These are phyloP conservation scores for Zygosaccharomyces kombuchaensis DNA, from an alignment of 805 yeast genomes.

Conservation along the genomic window DNA sequence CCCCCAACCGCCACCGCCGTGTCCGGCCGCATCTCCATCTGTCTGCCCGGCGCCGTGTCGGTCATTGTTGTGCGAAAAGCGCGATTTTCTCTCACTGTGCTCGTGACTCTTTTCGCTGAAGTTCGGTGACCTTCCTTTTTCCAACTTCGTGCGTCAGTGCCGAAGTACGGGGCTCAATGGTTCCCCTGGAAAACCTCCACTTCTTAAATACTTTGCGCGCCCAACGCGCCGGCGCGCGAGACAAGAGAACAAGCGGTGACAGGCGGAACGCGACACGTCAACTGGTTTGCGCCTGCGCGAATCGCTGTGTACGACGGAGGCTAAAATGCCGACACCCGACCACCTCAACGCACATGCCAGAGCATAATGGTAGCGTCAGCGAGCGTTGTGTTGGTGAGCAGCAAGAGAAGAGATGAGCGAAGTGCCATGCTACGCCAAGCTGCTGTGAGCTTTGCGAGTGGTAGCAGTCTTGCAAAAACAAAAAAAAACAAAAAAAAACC, in stretches of 20 bases:
- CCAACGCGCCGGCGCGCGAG: constrained; percentile 2
- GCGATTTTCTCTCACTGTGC: constrained; percentile 3
- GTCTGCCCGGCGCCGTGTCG: constrained; percentile 16
- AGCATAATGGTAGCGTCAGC: background rate
- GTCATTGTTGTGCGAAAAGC: constrained; percentile 6
- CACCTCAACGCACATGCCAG: constrained; percentile 2
- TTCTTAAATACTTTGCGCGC: constrained; percentile 7
- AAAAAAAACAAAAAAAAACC: too few relatives aligned
- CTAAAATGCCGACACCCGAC: background rate
- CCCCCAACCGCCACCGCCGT: constrained; percentile 13
- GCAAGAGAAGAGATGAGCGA: background rate
- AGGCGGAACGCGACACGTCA: constrained; percentile 7
- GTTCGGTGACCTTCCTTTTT: constrained; percentile 8
- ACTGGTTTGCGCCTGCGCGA: constrained; percentile 4
- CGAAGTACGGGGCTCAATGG: constrained; percentile 3
- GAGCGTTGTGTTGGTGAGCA: background rate
- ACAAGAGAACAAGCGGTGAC: background rate
- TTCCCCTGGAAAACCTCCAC: constrained; percentile 8
- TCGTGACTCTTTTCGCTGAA: constrained; percentile 4
- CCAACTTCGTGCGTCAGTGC: background rate
- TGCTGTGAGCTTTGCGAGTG: too few relatives aligned
- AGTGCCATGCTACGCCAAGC: too few relatives aligned
- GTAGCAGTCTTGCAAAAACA: too few relatives aligned
- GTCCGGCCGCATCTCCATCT: constrained; percentile 8
- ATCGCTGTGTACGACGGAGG: constrained; percentile 6